Conservation (phyloP, 2,329 filamentous ascomycete species). For the Fusarium sp. region DNA sequence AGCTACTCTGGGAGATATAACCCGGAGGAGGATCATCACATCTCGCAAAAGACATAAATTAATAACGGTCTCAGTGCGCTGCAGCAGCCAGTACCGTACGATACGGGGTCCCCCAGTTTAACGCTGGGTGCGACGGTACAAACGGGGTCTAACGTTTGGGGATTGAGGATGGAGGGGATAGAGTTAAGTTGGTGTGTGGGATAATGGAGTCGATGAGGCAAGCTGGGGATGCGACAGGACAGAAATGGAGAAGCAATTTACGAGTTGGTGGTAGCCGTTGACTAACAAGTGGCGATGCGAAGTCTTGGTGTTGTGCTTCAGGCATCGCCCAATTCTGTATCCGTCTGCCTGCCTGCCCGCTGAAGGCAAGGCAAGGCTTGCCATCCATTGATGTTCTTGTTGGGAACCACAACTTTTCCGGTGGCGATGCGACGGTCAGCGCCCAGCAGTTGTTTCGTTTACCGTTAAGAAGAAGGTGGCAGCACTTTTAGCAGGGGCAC, state of each 20-base stretch:
- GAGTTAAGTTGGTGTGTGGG: conserved; percentile 13
- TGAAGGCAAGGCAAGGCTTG: conserved; percentile 3
- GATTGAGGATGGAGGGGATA: neutral
- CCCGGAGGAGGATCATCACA: conserved; percentile 14
- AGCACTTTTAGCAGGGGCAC: conserved; percentile 20
- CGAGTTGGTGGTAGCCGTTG: conserved; percentile 16
- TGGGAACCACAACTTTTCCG: neutral
- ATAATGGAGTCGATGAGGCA: conserved; percentile 18
- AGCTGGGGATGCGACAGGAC: conserved; percentile 18
- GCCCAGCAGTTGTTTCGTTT: neutral
- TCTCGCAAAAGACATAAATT: conserved; percentile 2
- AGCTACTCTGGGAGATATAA: conserved; percentile 9
- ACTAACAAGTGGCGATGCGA: conserved; percentile 35
- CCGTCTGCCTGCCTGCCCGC: conserved; percentile 25
- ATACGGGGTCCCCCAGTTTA: conserved; percentile 6
- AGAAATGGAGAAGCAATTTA: conserved; percentile 27
- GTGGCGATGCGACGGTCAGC: neutral
- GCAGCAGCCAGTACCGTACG: conserved; percentile 14
- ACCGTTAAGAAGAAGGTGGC: conserved; percentile 10
- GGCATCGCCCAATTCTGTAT: neutral
- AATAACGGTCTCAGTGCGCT: conserved; percentile 1
- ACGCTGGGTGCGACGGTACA: conserved; percentile 18
- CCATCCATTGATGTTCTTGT: neutral
- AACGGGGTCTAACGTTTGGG: neutral
- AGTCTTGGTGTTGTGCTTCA: conserved; percentile 31